Evolutionary conservation across 2,329 filamentous ascomycete genomes (phyloP).

Genomic region (Ophiosphaerella narmari): DNA sequence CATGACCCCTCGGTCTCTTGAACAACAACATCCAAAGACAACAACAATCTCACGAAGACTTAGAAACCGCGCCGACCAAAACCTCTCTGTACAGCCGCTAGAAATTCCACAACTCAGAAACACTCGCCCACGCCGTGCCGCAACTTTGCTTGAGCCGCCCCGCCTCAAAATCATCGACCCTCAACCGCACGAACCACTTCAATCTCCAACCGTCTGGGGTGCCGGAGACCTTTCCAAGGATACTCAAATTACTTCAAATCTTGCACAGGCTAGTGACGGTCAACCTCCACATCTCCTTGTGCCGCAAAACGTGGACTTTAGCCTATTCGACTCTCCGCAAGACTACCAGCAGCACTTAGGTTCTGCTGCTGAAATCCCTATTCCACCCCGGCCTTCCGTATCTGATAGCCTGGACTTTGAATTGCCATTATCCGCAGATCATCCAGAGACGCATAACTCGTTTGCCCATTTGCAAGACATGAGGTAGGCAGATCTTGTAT

Average conservation of each 20-base stretch:
- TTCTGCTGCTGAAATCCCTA: constrained; percentile 17
- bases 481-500: constrained; percentile 34
- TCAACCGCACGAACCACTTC: constrained; percentile 28
- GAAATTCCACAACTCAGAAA: constrained; percentile 36
- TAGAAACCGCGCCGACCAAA: constrained; percentile 38
- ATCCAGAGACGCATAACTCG: constrained; percentile 26
- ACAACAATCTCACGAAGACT: constrained; percentile 42
- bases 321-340: constrained; percentile 24
- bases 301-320: constrained; percentile 23
- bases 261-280: constrained; percentile 14
- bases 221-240: constrained; percentile 21
- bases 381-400: constrained; percentile 29
- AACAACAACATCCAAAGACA: constrained; percentile 32
- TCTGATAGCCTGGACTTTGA: constrained; percentile 28
- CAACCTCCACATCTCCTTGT: constrained; percentile 18
- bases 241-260: constrained; percentile 24
- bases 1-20: constrained; percentile 43
- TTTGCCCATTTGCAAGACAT: constrained; percentile 42
- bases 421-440: constrained; percentile 21
- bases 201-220: constrained; percentile 31
- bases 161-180: constrained; percentile 33
- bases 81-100: constrained; percentile 35
- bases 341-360: constrained; percentile 18
- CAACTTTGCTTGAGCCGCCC: constrained; percentile 35
- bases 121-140: constrained; percentile 39